These are phyloP conservation scores for Euphorbia tirucalli DNA, from an alignment of 345 rosid species.

Conservation along the genomic window DNA sequence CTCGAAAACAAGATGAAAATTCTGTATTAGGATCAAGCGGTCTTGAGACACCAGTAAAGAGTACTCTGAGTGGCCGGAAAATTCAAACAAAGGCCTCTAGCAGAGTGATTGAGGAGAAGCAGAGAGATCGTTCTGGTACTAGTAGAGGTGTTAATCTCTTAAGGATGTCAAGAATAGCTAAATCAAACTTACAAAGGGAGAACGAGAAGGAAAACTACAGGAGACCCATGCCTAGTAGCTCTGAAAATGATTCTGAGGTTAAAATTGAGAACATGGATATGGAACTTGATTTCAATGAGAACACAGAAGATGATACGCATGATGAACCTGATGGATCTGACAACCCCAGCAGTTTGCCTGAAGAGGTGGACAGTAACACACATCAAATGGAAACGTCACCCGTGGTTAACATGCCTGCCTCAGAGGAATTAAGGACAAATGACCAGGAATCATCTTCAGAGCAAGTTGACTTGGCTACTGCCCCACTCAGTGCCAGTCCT, in stretches of 20 bases:
- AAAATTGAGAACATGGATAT: slow-evolving; percentile 91
- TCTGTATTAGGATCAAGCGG: slow-evolving; percentile 46
- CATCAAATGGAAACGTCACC: slow-evolving; percentile 37
- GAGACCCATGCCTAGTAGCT: slow-evolving; percentile 65
- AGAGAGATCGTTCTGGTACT: slow-evolving; percentile 56
- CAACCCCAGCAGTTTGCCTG: slow-evolving; percentile 36
- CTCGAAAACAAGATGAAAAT: slow-evolving; percentile 61
- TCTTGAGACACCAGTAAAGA: slow-evolving; percentile 64
- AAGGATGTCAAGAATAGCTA: slow-evolving; percentile 92
- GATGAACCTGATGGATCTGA: slow-evolving; percentile 75
- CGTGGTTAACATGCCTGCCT: slow-evolving; percentile 36
- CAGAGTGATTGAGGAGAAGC: slow-evolving; percentile 60
- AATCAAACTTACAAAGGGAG: slow-evolving; percentile 83
- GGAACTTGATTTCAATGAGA: slow-evolving; percentile 98
- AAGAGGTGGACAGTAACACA: slow-evolving; percentile 40
- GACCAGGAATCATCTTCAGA: slow-evolving; percentile 60
- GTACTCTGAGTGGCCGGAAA: slow-evolving; percentile 53
- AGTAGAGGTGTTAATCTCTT: slow-evolving; percentile 71
- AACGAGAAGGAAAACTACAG: slow-evolving; percentile 97
- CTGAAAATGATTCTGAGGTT: slow-evolving; percentile 82
- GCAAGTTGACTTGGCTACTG: slow-evolving; percentile 50
- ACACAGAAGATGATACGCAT: slow-evolving; percentile 64
- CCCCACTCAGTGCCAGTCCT: slow-evolving; percentile 64
- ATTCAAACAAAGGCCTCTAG: slow-evolving; percentile 54
- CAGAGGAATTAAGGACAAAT: slow-evolving; percentile 46